phyloP scores from a whole-genome alignment of 345 rosid species.

The Rhodamnia rubescens region DNA sequence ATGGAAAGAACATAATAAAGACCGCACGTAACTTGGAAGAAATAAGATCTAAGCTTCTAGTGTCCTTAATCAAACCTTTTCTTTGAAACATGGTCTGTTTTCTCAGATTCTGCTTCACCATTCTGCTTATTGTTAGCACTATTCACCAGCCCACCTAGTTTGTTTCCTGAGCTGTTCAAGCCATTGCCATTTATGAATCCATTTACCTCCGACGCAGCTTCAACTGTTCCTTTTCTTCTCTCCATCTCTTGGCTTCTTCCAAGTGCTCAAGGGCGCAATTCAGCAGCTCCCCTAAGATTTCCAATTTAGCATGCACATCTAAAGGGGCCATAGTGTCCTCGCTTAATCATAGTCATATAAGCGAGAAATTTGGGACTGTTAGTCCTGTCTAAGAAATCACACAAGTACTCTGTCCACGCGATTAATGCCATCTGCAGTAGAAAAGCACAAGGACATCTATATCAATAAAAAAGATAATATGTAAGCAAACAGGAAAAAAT shows the following conservation, averaged over 20 bases:
- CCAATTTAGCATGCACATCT: slow-evolving; percentile 46
- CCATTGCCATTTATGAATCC: slow-evolving; percentile 22
- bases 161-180: slow-evolving; percentile 14
- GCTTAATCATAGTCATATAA: slow-evolving; percentile 44
- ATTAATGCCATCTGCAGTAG: slow-evolving; percentile 54
- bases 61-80: slow-evolving; percentile 30
- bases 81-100: slow-evolving; percentile 19
- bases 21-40: slow-evolving; percentile 1
- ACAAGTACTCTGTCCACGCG: slow-evolving; percentile 77
- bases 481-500: background rate
- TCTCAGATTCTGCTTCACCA: slow-evolving; percentile 25
- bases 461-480: background rate
- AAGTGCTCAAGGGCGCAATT: slow-evolving; percentile 47
- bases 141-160: slow-evolving; percentile 12
- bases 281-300: slow-evolving; percentile 52
- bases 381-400: slow-evolving; percentile 70
- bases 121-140: slow-evolving; percentile 23
- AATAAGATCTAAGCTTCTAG: background rate
- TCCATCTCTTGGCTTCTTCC: slow-evolving; percentile 55
- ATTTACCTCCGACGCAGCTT: slow-evolving; percentile 27
- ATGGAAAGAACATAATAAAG: slow-evolving; percentile 5
- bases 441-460: background rate
- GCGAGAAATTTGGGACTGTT: slow-evolving; percentile 34
- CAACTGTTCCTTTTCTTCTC: slow-evolving; percentile 56
- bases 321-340: slow-evolving; percentile 83